A percentile compares a stretch with the other conserved stretches of the same genome.
Conservation (phyloP, 2,329 filamentous ascomycete genomes). For the Talaromyces sp. region DNA sequence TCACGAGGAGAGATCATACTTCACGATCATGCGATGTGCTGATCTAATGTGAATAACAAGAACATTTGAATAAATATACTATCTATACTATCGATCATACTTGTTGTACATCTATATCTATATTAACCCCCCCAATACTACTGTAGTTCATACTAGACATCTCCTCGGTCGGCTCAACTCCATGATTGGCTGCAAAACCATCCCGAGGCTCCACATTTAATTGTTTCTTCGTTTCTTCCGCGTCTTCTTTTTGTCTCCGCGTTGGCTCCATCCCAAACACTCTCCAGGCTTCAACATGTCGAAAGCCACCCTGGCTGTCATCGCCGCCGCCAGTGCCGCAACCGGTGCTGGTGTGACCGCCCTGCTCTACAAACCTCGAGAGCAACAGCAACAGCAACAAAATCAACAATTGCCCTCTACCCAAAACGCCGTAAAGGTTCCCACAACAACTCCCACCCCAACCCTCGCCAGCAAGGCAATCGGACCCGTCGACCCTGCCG, state of each 20-base stretch:
- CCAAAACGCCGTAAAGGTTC: conserved; percentile 30
- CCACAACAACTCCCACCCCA: conserved; percentile 31
- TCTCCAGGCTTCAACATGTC: conserved; percentile 59
- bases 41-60: too few relatives aligned
- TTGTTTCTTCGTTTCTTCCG: conserved; percentile 9
- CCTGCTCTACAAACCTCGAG: conserved; percentile 57
- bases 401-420: conserved; percentile 34
- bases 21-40: too few relatives aligned
- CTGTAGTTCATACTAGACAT: too few relatives aligned
- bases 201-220: not conserved
- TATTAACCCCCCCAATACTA: too few relatives aligned
- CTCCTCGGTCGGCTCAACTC: too few relatives aligned
- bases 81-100: too few relatives aligned
- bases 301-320: conserved; percentile 73
- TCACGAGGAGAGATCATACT: too few relatives aligned
- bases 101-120: too few relatives aligned
- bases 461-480: conserved; percentile 19
- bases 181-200: too few relatives aligned
- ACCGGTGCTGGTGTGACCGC: conserved; percentile 74
- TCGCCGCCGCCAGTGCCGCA: conserved; percentile 75
- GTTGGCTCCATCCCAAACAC: not conserved
- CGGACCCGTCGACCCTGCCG: conserved; percentile 69
- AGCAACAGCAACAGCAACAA: conserved; percentile 29
- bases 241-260: conserved; percentile 5
- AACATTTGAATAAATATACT: too few relatives aligned